phyloP scores from a whole-genome alignment of 2,329 filamentous ascomycete genomes.

The Blastomyces emzantsi region DNA sequence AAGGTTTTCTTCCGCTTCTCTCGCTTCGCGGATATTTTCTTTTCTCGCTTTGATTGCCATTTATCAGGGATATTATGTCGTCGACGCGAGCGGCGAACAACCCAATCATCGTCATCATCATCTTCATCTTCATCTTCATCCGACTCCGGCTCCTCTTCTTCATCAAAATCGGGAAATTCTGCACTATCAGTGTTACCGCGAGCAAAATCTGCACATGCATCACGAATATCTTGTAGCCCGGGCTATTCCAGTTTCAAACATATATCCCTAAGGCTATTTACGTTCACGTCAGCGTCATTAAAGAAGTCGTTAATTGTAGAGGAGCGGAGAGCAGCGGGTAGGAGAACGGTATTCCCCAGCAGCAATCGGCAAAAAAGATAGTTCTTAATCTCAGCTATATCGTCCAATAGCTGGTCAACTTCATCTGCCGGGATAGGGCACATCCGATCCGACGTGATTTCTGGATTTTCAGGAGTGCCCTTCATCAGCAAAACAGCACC shows the following conservation, averaged over 20 bases:
- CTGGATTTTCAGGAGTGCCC: slow-evolving; percentile 26
- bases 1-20: not conserved
- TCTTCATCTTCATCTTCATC: slow-evolving; percentile 17
- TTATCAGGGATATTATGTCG: slow-evolving; percentile 19
- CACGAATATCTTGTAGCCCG: slow-evolving; percentile 41
- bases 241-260: slow-evolving; percentile 43
- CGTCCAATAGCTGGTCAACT: slow-evolving; percentile 34
- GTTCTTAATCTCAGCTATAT: slow-evolving; percentile 44
- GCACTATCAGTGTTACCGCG: slow-evolving; percentile 29
- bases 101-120: slow-evolving; percentile 14
- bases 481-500: not conserved
- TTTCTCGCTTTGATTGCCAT: slow-evolving; percentile 28
- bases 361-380: slow-evolving; percentile 43
- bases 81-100: slow-evolving; percentile 23
- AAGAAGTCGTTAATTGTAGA: slow-evolving; percentile 40
- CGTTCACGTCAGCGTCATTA: slow-evolving; percentile 33
- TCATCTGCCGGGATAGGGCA: slow-evolving; percentile 37
- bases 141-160: slow-evolving; percentile 11
- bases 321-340: slow-evolving; percentile 36
- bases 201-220: slow-evolving; percentile 44
- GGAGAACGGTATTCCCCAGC: slow-evolving; percentile 38
- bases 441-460: slow-evolving; percentile 25
- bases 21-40: slow-evolving; percentile 13
- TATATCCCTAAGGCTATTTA: slow-evolving; percentile 39
- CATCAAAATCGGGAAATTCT: slow-evolving; percentile 18